Conservation (phyloP, 2,329 filamentous ascomycete species). For the Talaromyces marneffei region DNA sequence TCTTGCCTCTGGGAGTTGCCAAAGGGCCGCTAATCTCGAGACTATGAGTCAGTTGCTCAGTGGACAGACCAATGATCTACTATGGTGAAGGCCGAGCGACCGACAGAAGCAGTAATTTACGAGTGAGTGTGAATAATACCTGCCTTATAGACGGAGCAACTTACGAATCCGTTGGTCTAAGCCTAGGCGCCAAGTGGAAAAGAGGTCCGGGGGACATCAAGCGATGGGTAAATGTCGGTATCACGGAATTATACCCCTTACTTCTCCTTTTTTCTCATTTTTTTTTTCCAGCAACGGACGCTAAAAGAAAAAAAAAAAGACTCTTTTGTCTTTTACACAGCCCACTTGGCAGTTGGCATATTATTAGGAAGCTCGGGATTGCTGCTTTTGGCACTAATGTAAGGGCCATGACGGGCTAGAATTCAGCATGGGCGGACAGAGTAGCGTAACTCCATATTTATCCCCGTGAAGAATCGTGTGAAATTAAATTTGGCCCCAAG, state of each 20-base stretch:
- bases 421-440: too few relatives aligned
- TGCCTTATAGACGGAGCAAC: not conserved
- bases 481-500: not conserved
- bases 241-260: not conserved
- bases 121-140: not conserved
- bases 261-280: not conserved
- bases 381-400: not conserved
- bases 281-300: not conserved
- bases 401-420: too few relatives aligned
- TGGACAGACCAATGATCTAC: not conserved
- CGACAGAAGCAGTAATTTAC: not conserved
- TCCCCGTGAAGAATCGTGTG: not conserved
- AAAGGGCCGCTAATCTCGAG: not conserved
- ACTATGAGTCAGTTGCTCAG: not conserved
- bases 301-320: not conserved
- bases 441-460: not conserved
- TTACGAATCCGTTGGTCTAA: not conserved
- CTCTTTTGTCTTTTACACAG: not conserved
- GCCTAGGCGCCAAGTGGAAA: not conserved
- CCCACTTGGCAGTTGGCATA: not conserved
- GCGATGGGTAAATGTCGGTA: not conserved
- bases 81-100: not conserved
- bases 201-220: not conserved
- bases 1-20: not conserved
- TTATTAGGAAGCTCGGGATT: not conserved